Percentiles rank a stretch among this genome's conserved stretches.
These are phyloP conservation scores for Apocynum venetum DNA, from an alignment of 257 asterid genomes.

Conservation along the genomic window DNA sequence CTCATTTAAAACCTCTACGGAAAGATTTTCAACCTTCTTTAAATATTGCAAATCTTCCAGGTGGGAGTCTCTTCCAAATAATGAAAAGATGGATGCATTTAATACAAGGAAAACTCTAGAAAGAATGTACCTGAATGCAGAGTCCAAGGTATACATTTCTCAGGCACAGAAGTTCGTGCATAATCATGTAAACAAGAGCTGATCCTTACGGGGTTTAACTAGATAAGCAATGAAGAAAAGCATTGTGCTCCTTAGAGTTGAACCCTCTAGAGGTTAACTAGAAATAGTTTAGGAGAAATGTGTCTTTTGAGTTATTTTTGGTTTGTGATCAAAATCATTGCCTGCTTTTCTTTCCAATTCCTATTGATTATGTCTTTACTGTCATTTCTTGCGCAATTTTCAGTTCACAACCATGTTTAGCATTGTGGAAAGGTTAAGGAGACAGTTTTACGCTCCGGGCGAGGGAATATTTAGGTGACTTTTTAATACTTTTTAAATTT, in stretches of 20 bases:
- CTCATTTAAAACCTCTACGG: background rate
- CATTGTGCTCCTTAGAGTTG: background rate
- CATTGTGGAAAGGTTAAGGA: slow-evolving; percentile 57
- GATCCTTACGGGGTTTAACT: slow-evolving; percentile 3
- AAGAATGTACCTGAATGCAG: slow-evolving; percentile 40
- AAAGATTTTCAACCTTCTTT: background rate
- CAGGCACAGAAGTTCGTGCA: background rate
- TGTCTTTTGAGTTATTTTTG: background rate
- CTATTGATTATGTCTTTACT: background rate
- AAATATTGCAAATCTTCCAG: slow-evolving; percentile 45
- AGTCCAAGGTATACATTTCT: slow-evolving; percentile 50
- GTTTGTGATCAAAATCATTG: background rate
- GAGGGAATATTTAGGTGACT: slow-evolving; percentile 47
- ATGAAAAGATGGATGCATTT: slow-evolving; percentile 36
- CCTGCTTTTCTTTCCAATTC: slow-evolving; percentile 3
- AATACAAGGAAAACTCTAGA: slow-evolving; percentile 40
- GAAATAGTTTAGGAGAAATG: background rate
- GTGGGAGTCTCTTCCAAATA: slow-evolving; percentile 35
- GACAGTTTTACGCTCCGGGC: slow-evolving; percentile 41
- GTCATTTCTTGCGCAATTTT: slow-evolving; percentile 6
- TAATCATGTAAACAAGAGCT: slow-evolving; percentile 7
- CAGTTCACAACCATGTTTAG: slow-evolving; percentile 53
- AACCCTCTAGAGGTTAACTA: background rate
- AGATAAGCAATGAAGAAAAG: background rate
- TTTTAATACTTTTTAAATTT: background rate